Percentiles rank a stretch among this genome's conserved stretches.
Evolutionary conservation across 208 protist genomes (phyloP).

Genomic region (Endotrypanum monterogeii): DNA sequence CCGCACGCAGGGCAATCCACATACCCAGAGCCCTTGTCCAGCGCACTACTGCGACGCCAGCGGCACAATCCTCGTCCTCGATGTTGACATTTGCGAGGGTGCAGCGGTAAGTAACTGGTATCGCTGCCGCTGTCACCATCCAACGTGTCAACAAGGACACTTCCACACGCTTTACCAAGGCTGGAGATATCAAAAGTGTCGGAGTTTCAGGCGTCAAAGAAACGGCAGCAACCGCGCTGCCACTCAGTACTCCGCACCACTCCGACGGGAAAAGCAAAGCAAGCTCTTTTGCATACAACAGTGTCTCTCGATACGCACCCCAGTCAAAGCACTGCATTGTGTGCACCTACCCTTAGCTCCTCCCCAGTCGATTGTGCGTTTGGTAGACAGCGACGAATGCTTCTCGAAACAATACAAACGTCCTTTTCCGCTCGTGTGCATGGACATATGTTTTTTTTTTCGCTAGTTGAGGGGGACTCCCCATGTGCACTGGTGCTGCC

Average conservation of each 20-base stretch:
- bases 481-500: background rate
- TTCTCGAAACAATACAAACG: background rate
- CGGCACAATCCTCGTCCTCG: background rate
- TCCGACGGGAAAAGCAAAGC: conserved; percentile 4
- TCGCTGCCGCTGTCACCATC: background rate
- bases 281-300: conserved; percentile 7
- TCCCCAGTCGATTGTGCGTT: background rate
- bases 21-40: conserved; percentile 12
- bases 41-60: background rate
- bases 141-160: background rate
- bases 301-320: conserved; percentile 12
- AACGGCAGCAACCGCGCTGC: background rate
- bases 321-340: conserved; percentile 6
- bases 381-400: background rate
- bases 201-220: background rate
- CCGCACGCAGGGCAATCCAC: conserved; percentile 12
- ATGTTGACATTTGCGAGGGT: background rate
- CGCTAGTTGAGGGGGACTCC: background rate
- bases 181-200: background rate
- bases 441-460: background rate
- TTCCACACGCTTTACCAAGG: conserved; percentile 3
- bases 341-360: background rate
- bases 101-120: background rate
- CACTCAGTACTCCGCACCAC: background rate
- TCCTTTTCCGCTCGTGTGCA: background rate